Percentiles rank a stretch among this genome's conserved stretches.
Evolutionary conservation across 805 yeast species (phyloP).

Genomic region (Saturnispora sanitii): DNA sequence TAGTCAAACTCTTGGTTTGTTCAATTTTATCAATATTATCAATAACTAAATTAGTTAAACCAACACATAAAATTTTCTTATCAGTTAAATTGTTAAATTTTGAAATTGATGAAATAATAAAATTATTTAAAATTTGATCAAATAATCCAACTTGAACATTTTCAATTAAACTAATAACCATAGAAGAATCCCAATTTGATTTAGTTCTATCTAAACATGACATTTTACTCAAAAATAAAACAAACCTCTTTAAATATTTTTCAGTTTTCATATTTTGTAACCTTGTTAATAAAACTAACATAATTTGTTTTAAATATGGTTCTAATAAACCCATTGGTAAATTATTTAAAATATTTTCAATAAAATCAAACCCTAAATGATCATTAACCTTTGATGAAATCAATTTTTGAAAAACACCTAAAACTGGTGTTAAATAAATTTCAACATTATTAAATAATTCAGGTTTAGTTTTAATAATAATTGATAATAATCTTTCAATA

Average conservation of each 20-base stretch:
- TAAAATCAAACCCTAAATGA: slow-evolving; percentile 70
- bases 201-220: slow-evolving; percentile 19
- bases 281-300: slow-evolving; percentile 66
- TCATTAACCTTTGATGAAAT: slow-evolving; percentile 81
- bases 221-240: slow-evolving; percentile 43
- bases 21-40: slow-evolving; percentile 32
- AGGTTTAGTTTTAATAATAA: slow-evolving; percentile 47
- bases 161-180: slow-evolving; percentile 57
- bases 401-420: slow-evolving; percentile 95
- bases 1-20: slow-evolving; percentile 30
- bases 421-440: slow-evolving; percentile 55
- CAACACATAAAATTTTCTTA: slow-evolving; percentile 39
- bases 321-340: slow-evolving; percentile 42
- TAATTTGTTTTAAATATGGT: slow-evolving; percentile 58
- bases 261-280: slow-evolving; percentile 77
- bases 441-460: slow-evolving; percentile 24
- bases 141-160: slow-evolving; percentile 58
- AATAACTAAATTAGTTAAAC: slow-evolving; percentile 36
- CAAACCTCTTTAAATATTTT: slow-evolving; percentile 61
- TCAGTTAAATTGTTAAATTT: slow-evolving; percentile 33
- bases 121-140: slow-evolving; percentile 38
- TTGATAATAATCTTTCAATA: slow-evolving; percentile 65
- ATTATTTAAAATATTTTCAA: slow-evolving; percentile 55
- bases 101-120: slow-evolving; percentile 41
- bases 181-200: slow-evolving; percentile 29